phyloP scores from a whole-genome alignment of 306 rosid genomes.

The Rubus idaeus region DNA sequence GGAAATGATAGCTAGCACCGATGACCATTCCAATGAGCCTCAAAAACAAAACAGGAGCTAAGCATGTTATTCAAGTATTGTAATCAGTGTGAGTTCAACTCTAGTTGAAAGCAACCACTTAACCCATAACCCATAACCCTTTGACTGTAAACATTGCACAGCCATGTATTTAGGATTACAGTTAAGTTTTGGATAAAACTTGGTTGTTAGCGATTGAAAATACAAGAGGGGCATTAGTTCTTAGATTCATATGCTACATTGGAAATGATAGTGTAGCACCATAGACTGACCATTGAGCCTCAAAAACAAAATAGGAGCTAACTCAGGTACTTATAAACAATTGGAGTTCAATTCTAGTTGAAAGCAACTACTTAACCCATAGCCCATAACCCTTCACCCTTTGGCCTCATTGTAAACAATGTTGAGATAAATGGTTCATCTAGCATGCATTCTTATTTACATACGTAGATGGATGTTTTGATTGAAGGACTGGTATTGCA shows the following conservation, averaged over 20 bases:
- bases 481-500: constrained; percentile 87
- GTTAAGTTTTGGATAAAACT: no score
- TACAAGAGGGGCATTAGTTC: neutral
- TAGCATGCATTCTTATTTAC: constrained; percentile 10
- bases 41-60: neutral
- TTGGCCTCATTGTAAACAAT: neutral
- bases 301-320: neutral
- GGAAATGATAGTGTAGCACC: neutral
- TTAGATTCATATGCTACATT: neutral
- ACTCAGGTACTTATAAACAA: neutral
- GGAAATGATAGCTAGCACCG: neutral
- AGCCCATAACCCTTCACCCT: neutral
- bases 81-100: neutral
- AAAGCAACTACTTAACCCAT: neutral
- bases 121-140: neutral
- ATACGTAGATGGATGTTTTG: neutral
- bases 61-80: neutral
- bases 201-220: no score
- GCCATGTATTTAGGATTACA: neutral
- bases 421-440: neutral
- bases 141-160: neutral
- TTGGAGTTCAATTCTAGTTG: neutral
- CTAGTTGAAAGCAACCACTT: neutral
- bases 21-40: neutral
- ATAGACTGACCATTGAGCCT: neutral